Percentiles rank a stretch among this genome's conserved stretches.
These are phyloP conservation scores for Septoria petroselini DNA, from an alignment of 2,329 filamentous ascomycete species.

Conservation along the genomic window DNA sequence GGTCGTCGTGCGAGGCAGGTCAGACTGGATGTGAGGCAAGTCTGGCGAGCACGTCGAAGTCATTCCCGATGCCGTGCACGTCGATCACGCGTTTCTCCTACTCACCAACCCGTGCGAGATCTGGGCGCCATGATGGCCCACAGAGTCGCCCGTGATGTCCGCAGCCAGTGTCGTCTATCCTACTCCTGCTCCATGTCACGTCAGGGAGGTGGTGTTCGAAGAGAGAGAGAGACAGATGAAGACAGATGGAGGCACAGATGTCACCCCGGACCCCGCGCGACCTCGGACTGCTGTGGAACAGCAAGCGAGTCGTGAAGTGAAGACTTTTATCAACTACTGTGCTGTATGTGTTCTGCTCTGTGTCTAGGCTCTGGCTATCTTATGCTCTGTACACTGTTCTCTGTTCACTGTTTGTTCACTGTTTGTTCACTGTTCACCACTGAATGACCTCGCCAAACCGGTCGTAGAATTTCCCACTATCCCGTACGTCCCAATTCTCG, in stretches of 20 bases:
- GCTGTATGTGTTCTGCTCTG: too few species aligned
- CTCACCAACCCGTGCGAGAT: constrained; percentile 38
- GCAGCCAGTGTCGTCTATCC: neutral
- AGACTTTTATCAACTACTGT: too few species aligned
- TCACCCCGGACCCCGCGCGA: too few species aligned
- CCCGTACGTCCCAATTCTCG: constrained; percentile 31
- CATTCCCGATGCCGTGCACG: neutral
- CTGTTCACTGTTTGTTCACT: neutral
- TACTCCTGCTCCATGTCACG: too few species aligned
- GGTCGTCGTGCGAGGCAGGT: constrained; percentile 38
- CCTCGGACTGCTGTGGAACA: too few species aligned
- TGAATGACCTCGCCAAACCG: constrained; percentile 43
- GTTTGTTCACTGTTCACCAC: constrained; percentile 38
- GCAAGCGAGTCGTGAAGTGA: too few species aligned
- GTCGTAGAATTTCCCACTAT: constrained; percentile 46
- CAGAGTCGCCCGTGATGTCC: neutral
- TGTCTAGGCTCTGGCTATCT: too few species aligned
- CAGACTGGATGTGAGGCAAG: constrained; percentile 25
- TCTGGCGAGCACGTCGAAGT: constrained; percentile 15
- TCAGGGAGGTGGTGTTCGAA: too few species aligned
- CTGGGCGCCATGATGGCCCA: constrained; percentile 30
- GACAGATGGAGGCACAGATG: too few species aligned
- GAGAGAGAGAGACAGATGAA: too few species aligned
- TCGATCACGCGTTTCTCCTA: too few species aligned
- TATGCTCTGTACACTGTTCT: neutral